These are phyloP conservation scores for Phaseolus lunatus DNA, from an alignment of 306 rosid species.

Conservation along the genomic window DNA sequence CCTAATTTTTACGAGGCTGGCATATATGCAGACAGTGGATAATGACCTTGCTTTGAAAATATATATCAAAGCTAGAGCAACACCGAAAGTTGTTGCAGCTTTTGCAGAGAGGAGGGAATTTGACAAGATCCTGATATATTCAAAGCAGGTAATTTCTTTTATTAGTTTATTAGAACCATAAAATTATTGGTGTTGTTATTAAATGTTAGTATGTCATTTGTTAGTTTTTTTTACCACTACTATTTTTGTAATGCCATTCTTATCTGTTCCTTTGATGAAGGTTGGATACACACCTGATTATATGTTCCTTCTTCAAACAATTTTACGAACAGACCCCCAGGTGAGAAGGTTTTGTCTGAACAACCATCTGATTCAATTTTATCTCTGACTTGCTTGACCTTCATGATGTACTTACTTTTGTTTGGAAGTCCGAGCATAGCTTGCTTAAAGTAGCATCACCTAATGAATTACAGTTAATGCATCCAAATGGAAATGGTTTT, in stretches of 20 bases:
- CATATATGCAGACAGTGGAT: conserved; percentile 77
- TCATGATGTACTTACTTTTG: conserved; percentile 31
- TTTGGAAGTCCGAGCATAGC: conserved; percentile 32
- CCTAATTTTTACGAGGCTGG: conserved; percentile 28
- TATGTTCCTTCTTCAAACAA: conserved; percentile 89
- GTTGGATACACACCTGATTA: conserved; percentile 98
- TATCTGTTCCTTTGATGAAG: conserved; percentile 55
- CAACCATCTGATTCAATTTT: conserved; percentile 7
- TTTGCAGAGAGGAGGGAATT: conserved; percentile 97
- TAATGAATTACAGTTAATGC: conserved; percentile 25
- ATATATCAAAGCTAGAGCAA: conserved; percentile 95
- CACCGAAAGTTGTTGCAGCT: conserved; percentile 97
- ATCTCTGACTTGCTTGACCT: conserved; percentile 37
- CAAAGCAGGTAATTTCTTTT: conserved; percentile 74
- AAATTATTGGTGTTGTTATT: not conserved
- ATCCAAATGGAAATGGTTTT: conserved; percentile 35
- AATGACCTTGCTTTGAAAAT: conserved; percentile 93
- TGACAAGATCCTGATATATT: conserved; percentile 91
- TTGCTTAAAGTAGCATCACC: conserved; percentile 37
- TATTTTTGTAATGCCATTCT: conserved; percentile 23
- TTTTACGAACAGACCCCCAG: conserved; percentile 90
- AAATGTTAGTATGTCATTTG: conserved; percentile 12
- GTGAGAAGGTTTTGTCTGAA: conserved; percentile 49
- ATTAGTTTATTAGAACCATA: conserved; percentile 13
- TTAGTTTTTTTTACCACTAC: not conserved